Conservation (phyloP, 2,329 filamentous ascomycete species). For the Chaetomium sp. region DNA sequence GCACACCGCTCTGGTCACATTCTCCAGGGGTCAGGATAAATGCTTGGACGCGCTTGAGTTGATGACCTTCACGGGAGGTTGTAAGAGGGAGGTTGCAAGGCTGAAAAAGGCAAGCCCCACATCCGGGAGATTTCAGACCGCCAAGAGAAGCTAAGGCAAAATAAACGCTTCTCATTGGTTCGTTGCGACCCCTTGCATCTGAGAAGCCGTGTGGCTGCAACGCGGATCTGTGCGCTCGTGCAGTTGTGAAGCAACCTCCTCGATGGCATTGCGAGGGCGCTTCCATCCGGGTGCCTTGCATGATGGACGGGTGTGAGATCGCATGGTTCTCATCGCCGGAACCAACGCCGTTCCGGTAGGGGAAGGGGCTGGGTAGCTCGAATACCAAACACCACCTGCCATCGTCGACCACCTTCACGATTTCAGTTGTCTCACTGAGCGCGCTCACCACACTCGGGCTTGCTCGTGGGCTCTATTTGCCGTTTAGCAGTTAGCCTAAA, state of each 20-base stretch:
- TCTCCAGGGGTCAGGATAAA: conserved; percentile 8
- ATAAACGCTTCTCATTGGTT: not conserved
- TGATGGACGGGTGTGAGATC: not conserved
- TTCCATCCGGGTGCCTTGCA: not conserved
- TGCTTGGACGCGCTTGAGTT: not conserved
- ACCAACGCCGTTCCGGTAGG: conserved; percentile 8
- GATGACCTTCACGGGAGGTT: not conserved
- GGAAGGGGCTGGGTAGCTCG: not conserved
- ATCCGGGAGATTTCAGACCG: not conserved
- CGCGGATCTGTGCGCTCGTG: conserved; percentile 11
- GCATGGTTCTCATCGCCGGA: conserved; percentile 7
- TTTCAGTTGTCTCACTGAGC: not conserved
- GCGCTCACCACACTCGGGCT: no score
- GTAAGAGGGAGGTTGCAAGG: not conserved
- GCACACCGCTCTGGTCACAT: not conserved
- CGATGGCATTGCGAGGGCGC: conserved; percentile 8
- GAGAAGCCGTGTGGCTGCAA: conserved; percentile 13
- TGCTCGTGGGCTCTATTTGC: no score
- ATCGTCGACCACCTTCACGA: not conserved
- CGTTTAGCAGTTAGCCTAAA: no score
- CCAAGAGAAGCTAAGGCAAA: conserved; percentile 12
- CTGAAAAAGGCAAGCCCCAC: conserved; percentile 1
- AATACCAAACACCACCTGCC: not conserved
- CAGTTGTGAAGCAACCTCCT: conserved; percentile 13
- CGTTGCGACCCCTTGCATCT: not conserved